Conservation (phyloP, 257 asterid genomes). For the Nicotiana undulata region DNA sequence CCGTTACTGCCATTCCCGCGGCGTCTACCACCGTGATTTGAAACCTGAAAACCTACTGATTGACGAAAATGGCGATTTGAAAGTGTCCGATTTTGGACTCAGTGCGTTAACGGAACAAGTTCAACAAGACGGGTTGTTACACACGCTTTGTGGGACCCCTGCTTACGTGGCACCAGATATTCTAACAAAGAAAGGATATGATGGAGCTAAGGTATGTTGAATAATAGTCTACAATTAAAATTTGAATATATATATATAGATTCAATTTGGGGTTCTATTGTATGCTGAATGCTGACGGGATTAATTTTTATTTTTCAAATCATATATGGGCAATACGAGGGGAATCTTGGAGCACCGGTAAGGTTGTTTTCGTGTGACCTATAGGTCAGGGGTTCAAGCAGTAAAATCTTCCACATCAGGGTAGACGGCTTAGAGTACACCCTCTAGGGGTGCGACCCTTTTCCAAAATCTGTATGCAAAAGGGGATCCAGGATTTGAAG, state of each 20-base stretch:
- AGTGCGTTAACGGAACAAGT: constrained; percentile 60
- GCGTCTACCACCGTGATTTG: constrained; percentile 78
- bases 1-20: constrained; percentile 59
- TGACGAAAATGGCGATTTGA: constrained; percentile 70
- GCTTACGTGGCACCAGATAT: constrained; percentile 96
- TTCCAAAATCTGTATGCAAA: too few species aligned
- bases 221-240: neutral
- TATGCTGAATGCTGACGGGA: neutral
- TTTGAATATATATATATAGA: too few species aligned
- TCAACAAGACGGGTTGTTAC: constrained; percentile 54
- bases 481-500: too few species aligned
- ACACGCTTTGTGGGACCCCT: constrained; percentile 93
- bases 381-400: too few species aligned
- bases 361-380: too few species aligned
- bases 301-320: neutral
- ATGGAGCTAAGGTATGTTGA: constrained; percentile 46
- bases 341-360: too few species aligned
- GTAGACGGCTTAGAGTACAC: too few species aligned
- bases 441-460: too few species aligned
- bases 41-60: constrained; percentile 75
- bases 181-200: constrained; percentile 61
- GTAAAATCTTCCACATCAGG: too few species aligned
- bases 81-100: constrained; percentile 80
- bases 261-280: neutral
- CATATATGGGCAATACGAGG: too few species aligned